Evolutionary conservation across 805 yeast genomes (phyloP).

Genomic region (Wickerhamiella dianesei): DNA sequence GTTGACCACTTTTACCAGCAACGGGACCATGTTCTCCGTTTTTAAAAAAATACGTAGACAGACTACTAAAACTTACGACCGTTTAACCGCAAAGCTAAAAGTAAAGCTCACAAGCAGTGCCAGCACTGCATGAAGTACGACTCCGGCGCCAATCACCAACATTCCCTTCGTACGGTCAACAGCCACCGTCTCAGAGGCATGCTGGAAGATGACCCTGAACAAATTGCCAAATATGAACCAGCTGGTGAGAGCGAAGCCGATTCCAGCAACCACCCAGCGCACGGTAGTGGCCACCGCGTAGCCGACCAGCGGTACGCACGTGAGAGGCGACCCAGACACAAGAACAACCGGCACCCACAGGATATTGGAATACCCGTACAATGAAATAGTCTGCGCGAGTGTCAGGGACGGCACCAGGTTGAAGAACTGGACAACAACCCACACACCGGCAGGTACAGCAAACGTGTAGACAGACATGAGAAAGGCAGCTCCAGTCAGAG

Average conservation of each 20-base stretch:
- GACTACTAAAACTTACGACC: not conserved
- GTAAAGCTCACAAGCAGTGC: slow-evolving; percentile 27
- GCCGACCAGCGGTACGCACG: slow-evolving; percentile 34
- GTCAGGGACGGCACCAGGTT: slow-evolving; percentile 35
- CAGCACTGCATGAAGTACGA: slow-evolving; percentile 14
- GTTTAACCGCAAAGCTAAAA: not conserved
- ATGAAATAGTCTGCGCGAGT: slow-evolving; percentile 47
- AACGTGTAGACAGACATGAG: slow-evolving; percentile 68
- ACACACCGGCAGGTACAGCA: slow-evolving; percentile 44
- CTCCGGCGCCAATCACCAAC: slow-evolving; percentile 12
- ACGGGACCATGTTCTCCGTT: slow-evolving; percentile 3
- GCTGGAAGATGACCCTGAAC: slow-evolving; percentile 24
- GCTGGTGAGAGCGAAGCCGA: slow-evolving; percentile 42
- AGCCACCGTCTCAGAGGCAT: slow-evolving; percentile 13
- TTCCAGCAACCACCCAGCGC: slow-evolving; percentile 48
- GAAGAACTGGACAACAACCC: slow-evolving; percentile 39
- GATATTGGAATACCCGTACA: slow-evolving; percentile 74
- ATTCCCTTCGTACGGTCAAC: slow-evolving; percentile 13
- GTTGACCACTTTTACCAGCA: slow-evolving; percentile 43
- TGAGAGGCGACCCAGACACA: slow-evolving; percentile 42
- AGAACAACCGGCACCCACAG: slow-evolving; percentile 78
- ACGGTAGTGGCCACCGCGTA: slow-evolving; percentile 32
- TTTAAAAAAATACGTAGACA: not conserved
- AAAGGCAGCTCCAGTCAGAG: slow-evolving; percentile 54
- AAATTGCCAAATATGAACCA: slow-evolving; percentile 20